Conservation (phyloP, 1,284 basidiomycete genomes). For the Tremellales sp. region DNA sequence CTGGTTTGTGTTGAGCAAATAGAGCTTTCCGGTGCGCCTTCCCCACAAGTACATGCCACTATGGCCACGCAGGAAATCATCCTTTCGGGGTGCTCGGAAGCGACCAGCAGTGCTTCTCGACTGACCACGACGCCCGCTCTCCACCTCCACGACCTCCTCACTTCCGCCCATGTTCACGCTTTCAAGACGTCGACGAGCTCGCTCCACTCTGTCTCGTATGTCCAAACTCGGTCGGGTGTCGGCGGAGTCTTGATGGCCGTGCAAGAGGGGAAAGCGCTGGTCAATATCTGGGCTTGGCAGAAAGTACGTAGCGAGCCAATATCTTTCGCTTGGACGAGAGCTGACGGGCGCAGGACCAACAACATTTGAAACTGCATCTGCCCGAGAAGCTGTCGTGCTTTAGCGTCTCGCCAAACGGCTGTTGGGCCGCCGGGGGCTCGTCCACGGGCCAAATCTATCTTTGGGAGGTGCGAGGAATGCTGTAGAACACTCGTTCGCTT, state of each 20-base stretch:
- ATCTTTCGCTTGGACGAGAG: background rate
- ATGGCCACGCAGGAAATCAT: constrained; percentile 45
- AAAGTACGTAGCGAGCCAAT: constrained; percentile 48
- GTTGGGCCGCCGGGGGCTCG: constrained; percentile 81
- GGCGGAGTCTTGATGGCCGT: constrained; percentile 48
- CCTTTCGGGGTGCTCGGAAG: constrained; percentile 39
- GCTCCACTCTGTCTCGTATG: constrained; percentile 32
- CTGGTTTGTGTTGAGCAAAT: background rate
- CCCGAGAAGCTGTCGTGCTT: constrained; percentile 84
- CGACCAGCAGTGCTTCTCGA: constrained; percentile 21
- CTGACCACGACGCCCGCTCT: constrained; percentile 32
- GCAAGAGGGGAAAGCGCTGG: constrained; percentile 49
- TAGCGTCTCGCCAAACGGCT: constrained; percentile 65
- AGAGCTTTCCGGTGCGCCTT: background rate
- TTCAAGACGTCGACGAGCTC: constrained; percentile 47
- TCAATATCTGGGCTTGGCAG: constrained; percentile 51
- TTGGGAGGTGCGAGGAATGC: constrained; percentile 68
- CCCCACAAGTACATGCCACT: background rate
- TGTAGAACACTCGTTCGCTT: background rate
- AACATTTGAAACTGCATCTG: constrained; percentile 77
- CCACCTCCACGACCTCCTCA: constrained; percentile 47
- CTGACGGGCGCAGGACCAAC: constrained; percentile 64
- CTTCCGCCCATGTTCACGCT: constrained; percentile 43
- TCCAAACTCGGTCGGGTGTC: constrained; percentile 35
- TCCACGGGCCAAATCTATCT: constrained; percentile 83